Evolutionary conservation across 371 early-diverging fungal genomes (phyloP), one percentile per base, ranked within the genome.

Genomic region (Choanephora cucurbitarum): DNA sequence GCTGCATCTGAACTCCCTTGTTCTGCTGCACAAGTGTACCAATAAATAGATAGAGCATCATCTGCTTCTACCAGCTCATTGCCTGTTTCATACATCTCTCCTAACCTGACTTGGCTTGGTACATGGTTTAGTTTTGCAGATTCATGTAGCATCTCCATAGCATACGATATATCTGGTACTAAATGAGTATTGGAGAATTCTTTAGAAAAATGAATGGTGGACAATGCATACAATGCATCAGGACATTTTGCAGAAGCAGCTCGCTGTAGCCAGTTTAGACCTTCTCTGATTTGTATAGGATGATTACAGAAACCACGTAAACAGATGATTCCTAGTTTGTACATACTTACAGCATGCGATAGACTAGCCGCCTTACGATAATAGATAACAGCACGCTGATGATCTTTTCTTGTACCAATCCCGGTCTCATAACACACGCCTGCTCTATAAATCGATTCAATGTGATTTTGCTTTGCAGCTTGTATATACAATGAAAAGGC

Each of bases 381-480:
- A 65, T 90, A 95, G 54, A 91, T 88, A 28, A 95, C 73, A 0
- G 97, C 91, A 5, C 93, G 82, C 6, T 62, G 64, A 15, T 80
- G 67, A 64, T 97, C 95, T 15, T 85, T 77, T 34, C 86, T 84
- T 9, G 91, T 90, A n/a, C 98, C 97, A 5, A 92, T 88, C 13
- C 96, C 97, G 21, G 89, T 67, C 60, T 98, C 98, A 64, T 94
- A 91, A 73, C 96, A 97, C 5, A 95, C 94, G 1, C 90, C 98
- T 0, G 91, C 86, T 39, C 97, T 85, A 67, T 95, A 98, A 14
- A 91, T 94, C 5, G 96, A 90, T 10, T 90, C 89, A 0, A 93
- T 78, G 58, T 96, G 96, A 65, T 83, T 86, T 53, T 90, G 90
- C 65, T 97, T 96, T 6, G 94, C 88, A 0, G 95, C 96, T 59